Base-by-base conservation (phyloP, 1,284 basidiomycete genomes). In the Meripilus lineatus region DNA sequence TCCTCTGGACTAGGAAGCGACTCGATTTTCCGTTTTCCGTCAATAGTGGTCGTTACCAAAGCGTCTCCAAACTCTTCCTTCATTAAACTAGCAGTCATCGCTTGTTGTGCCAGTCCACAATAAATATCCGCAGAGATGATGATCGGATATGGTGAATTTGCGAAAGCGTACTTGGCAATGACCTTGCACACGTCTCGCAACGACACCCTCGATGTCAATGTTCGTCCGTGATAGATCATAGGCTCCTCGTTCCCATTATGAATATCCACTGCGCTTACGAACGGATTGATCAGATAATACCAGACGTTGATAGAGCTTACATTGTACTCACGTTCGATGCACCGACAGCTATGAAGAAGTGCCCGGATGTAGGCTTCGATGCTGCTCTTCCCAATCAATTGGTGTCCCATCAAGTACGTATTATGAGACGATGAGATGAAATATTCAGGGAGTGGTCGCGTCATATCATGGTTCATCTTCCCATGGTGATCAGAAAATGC, bases 361-460 rank as follows among this genome's bases (percentile, higher is more conserved):
- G 94, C 94, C 0, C 95, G 79, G 49, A 97, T 93, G 60, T 98
- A 99, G 0, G 96, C 95, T 58, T 98, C 95, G 32, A 95, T 84
- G 0, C 95, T 97, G 50, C 90, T 93, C 43, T 88, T 84, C 2
- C 96, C 95, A 7, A 94, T 81, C 46, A 96, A 83, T 59, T 99
- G 96, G 53, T 93, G 82, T 0, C 94, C 94, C 8, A 97, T 84
- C 4, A 99, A 81, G 58, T 99, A 99, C 0, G 96, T 99, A 58
- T 99, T 99, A 61, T 99, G 96, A 24, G 92, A 95, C 14, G 91
- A 89, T 4, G 91, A 93, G 56, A 98, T 86, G 58, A 77, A 96
- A 62, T 98, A 98, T 48, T 96, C 88, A 4, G 81, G 76, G 8
- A 97, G 67, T 1, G 95, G 92, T 1, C 75, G 72, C 1, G 82